phyloP scores from a whole-genome alignment of 495 filamentous ascomycete species.

The Penicillium steckii region DNA sequence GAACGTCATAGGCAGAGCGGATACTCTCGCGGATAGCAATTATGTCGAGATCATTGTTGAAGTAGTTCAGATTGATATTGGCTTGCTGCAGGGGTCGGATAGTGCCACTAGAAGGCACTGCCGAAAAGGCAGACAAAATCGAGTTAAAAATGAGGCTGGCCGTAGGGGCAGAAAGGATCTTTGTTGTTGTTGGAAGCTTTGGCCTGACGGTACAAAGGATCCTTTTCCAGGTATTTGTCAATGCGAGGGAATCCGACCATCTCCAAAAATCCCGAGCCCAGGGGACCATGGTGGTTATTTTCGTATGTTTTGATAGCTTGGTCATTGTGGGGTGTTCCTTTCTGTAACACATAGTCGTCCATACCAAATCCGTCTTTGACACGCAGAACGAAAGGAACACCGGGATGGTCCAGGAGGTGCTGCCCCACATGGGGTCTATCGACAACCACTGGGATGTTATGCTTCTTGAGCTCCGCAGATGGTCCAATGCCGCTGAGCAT shows the following conservation, averaged over 20 bases:
- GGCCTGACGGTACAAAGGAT: slow-evolving; percentile 39
- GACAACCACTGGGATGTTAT: no score
- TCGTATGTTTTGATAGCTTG: no score
- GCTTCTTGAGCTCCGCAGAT: no score
- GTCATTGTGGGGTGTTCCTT: no score
- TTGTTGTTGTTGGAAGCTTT: slow-evolving; percentile 36
- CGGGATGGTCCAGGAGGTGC: no score
- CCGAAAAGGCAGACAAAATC: slow-evolving; percentile 29
- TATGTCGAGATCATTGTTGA: slow-evolving; percentile 47
- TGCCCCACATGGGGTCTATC: no score
- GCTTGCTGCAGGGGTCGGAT: slow-evolving; percentile 45
- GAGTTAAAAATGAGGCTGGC: slow-evolving; percentile 59
- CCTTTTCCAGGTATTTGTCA: slow-evolving; percentile 38
- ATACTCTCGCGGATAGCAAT: slow-evolving; percentile 50
- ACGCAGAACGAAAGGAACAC: no score
- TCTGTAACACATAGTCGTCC: no score
- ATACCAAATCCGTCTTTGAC: no score
- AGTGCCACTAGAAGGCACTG: slow-evolving; percentile 58
- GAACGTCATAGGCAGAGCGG: slow-evolving; percentile 48
- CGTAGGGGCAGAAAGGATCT: slow-evolving; percentile 22
- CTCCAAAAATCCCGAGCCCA: slow-evolving; percentile 36
- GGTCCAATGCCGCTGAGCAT: no score
- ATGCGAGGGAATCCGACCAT: slow-evolving; percentile 51
- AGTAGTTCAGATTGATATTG: slow-evolving; percentile 47
- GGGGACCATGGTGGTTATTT: no score